These are phyloP conservation scores for Venturia pyrina DNA, from an alignment of 2,329 filamentous ascomycete genomes.

Conservation along the genomic window DNA sequence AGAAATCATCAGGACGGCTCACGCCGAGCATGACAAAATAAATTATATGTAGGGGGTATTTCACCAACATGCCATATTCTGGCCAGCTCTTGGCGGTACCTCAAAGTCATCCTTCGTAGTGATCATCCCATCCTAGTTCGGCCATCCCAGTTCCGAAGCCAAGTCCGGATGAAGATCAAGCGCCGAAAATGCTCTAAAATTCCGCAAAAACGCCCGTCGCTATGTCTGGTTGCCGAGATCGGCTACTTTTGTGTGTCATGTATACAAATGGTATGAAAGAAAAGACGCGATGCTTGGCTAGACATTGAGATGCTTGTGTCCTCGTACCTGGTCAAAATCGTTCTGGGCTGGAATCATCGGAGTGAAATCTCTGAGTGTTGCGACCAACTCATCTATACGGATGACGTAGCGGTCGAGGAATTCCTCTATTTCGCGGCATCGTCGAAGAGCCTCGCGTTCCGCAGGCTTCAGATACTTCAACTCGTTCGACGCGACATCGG, in stretches of 20 bases:
- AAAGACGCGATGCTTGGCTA: neutral
- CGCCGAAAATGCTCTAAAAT: conserved; percentile 2
- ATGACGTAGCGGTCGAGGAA: conserved; percentile 70
- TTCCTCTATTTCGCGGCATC: conserved; percentile 52
- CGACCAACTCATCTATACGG: conserved; percentile 75
- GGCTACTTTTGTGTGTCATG: neutral
- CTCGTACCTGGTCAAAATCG: conserved; percentile 1
- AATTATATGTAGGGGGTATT: neutral
- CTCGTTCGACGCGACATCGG: conserved; percentile 75
- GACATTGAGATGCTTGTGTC: neutral
- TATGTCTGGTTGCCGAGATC: neutral
- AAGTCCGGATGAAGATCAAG: neutral
- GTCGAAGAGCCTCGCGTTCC: conserved; percentile 60
- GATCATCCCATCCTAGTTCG: neutral
- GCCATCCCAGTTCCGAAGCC: neutral
- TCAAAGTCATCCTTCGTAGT: neutral
- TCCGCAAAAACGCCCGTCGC: conserved; percentile 4
- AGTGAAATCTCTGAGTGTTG: conserved; percentile 60
- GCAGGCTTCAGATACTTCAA: conserved; percentile 60
- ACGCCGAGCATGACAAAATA: neutral
- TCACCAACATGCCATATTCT: neutral
- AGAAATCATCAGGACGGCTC: neutral
- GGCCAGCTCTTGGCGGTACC: neutral
- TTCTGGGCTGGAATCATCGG: conserved; percentile 7
- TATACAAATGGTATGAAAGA: neutral